phyloP scores from a whole-genome alignment of 768 basidiomycete genomes.

The Amanita molliuscula region DNA sequence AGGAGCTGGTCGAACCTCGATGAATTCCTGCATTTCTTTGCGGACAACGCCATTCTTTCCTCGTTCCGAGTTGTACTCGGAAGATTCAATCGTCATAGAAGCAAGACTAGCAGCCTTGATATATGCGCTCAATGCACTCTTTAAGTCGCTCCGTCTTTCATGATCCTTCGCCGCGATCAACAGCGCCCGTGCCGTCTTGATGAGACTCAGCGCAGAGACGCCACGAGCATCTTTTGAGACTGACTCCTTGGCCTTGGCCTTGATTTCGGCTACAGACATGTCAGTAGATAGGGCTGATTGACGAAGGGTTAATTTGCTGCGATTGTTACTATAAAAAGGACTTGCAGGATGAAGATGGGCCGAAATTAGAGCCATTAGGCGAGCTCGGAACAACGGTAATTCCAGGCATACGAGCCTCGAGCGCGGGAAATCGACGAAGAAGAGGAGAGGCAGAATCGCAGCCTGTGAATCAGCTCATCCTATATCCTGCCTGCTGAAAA shows the following conservation, averaged over 20 bases:
- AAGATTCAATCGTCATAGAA: slow-evolving; percentile 46
- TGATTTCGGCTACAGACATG: slow-evolving; percentile 32
- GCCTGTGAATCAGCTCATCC: slow-evolving; percentile 5
- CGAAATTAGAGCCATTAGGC: slow-evolving; percentile 5
- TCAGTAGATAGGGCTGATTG: slow-evolving; percentile 18
- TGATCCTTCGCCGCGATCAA: slow-evolving; percentile 37
- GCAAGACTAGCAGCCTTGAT: slow-evolving; percentile 52
- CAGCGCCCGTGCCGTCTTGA: slow-evolving; percentile 53
- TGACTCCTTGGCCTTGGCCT: slow-evolving; percentile 30
- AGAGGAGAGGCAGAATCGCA: slow-evolving; percentile 1
- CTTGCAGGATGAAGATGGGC: slow-evolving; percentile 7
- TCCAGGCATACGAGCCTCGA: slow-evolving; percentile 10
- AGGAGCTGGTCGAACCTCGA: slow-evolving; percentile 36
- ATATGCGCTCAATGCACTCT: slow-evolving; percentile 47
- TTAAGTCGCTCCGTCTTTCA: slow-evolving; percentile 51
- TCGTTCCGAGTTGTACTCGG: slow-evolving; percentile 44
- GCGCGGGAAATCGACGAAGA: neutral
- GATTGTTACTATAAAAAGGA: neutral
- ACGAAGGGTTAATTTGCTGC: neutral
- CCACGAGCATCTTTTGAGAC: slow-evolving; percentile 45
- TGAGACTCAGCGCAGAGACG: slow-evolving; percentile 48
- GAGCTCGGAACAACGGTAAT: slow-evolving; percentile 8
- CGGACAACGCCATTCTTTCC: slow-evolving; percentile 45
- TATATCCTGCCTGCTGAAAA: neutral
- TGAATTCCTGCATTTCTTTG: slow-evolving; percentile 56